These are phyloP conservation scores for Kwoniella shandongensis DNA, from an alignment of 768 basidiomycete genomes.

Conservation along the genomic window DNA sequence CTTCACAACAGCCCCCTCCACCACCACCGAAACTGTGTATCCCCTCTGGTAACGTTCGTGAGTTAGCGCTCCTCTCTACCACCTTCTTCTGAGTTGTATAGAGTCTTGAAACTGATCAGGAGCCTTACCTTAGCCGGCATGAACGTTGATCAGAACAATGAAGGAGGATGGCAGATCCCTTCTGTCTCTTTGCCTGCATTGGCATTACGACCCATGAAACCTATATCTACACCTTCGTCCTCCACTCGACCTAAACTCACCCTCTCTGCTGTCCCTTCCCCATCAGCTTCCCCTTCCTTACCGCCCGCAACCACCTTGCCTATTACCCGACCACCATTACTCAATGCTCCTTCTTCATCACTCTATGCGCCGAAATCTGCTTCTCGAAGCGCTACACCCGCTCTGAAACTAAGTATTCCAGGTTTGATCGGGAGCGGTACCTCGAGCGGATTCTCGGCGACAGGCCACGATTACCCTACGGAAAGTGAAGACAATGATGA, in stretches of 20 bases:
- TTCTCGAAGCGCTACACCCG: conserved; percentile 11
- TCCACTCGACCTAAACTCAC: conserved; percentile 40
- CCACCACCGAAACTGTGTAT: conserved; percentile 44
- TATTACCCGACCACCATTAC: conserved; percentile 20
- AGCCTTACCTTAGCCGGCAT: conserved; percentile 35
- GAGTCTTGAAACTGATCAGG: conserved; percentile 1
- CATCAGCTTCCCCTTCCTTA: conserved; percentile 15
- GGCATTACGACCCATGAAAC: conserved; percentile 28
- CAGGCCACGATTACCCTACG: conserved; percentile 19
- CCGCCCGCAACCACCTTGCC: conserved; percentile 1
- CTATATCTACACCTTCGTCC: conserved; percentile 20
- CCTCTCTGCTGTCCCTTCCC: conserved; percentile 38
- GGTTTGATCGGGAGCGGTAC: conserved; percentile 8
- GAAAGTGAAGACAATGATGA: conserved; percentile 16
- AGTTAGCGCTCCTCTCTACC: conserved; percentile 12
- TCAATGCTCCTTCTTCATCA: conserved; percentile 28
- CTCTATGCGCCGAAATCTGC: neutral
- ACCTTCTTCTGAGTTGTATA: neutral
- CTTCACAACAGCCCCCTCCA: no score
- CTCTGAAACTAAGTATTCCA: conserved; percentile 34
- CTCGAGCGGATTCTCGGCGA: conserved; percentile 17
- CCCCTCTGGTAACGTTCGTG: conserved; percentile 53
- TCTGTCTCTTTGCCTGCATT: conserved; percentile 23
- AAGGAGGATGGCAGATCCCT: conserved; percentile 44
- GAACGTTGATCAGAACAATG: conserved; percentile 45